Conservation (phyloP, 1,284 basidiomycete genomes). For the Cutaneotrichosporon curvatum region DNA sequence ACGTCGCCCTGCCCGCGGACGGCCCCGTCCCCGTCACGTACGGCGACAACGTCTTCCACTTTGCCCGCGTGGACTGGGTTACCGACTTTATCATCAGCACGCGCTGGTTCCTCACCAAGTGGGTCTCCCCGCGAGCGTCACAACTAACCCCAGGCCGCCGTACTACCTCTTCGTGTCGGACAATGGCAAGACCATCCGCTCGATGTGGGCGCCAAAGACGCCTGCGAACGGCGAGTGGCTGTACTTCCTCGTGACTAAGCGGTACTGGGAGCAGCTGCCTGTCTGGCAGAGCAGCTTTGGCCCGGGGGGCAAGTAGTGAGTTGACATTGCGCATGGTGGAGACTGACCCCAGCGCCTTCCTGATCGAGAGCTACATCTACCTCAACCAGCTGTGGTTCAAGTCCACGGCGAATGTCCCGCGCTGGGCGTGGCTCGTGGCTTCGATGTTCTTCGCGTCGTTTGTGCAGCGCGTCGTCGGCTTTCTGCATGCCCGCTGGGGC, state of each 20-base stretch:
- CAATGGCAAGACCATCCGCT: conserved; percentile 26
- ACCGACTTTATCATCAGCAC: conserved; percentile 30
- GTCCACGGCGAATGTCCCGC: conserved; percentile 19
- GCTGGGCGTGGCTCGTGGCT: conserved; percentile 22
- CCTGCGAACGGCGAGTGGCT: conserved; percentile 22
- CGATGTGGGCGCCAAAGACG: conserved; percentile 22
- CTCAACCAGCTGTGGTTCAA: not conserved
- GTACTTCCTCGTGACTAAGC: conserved; percentile 21
- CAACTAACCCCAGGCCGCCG: conserved; percentile 18
- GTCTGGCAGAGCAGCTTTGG: conserved; percentile 25
- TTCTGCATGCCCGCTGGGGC: conserved; percentile 16
- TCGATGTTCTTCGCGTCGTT: conserved; percentile 19
- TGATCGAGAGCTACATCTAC: conserved; percentile 4
- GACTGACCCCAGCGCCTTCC: not conserved
- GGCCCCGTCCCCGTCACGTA: too few relatives aligned
- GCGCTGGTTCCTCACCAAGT: conserved; percentile 33
- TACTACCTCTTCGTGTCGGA: conserved; percentile 33
- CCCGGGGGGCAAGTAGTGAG: conserved; percentile 30
- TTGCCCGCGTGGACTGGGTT: conserved; percentile 35
- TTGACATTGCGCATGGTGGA: not conserved
- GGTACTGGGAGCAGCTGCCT: conserved; percentile 22
- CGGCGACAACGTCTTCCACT: conserved; percentile 17
- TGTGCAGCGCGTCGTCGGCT: conserved; percentile 21
- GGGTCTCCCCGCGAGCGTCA: not conserved
- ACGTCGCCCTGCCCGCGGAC: conserved; percentile 3